phyloP scores from a whole-genome alignment of 2,329 filamentous ascomycete genomes.

The Aaosphaeria arxii region DNA sequence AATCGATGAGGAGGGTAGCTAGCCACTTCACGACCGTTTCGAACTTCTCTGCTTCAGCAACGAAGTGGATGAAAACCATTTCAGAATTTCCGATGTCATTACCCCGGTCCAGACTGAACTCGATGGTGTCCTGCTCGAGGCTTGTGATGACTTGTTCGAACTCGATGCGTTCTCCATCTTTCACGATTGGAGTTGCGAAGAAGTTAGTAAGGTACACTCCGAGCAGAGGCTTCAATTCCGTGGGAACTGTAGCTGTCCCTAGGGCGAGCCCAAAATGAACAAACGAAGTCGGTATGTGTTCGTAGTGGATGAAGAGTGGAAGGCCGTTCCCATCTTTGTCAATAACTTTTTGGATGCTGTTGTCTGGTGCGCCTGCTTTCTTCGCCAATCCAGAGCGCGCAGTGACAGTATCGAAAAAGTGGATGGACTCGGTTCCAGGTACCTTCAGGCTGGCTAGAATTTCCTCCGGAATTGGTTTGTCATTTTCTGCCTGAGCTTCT shows the following conservation, averaged over 20 bases:
- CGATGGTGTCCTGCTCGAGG: slow-evolving; percentile 86
- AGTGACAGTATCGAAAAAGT: slow-evolving; percentile 86
- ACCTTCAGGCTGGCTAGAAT: slow-evolving; percentile 81
- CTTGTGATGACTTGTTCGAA: slow-evolving; percentile 93
- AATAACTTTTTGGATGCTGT: slow-evolving; percentile 70
- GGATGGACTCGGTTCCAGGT: slow-evolving; percentile 83
- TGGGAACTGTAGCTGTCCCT: slow-evolving; percentile 72
- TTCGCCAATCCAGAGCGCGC: slow-evolving; percentile 78
- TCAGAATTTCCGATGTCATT: slow-evolving; percentile 73
- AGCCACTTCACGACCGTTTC: slow-evolving; percentile 78
- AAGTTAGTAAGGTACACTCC: slow-evolving; percentile 87
- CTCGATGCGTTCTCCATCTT: slow-evolving; percentile 70
- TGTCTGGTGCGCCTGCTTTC: slow-evolving; percentile 64
- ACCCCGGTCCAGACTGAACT: slow-evolving; percentile 71
- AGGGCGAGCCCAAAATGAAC: slow-evolving; percentile 80
- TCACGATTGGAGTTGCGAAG: slow-evolving; percentile 84
- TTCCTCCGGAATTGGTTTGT: slow-evolving; percentile 76
- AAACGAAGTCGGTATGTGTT: slow-evolving; percentile 91
- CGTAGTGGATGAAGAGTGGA: slow-evolving; percentile 95
- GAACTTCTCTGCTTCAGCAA: slow-evolving; percentile 88
- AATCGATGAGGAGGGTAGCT: slow-evolving; percentile 80
- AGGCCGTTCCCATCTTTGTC: slow-evolving; percentile 63
- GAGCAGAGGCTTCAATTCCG: slow-evolving; percentile 80
- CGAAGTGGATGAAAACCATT: slow-evolving; percentile 76
- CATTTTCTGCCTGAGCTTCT: slow-evolving; percentile 82